Conservation (phyloP, 176 grass and related monocot genomes). For the Raddia guianensis region DNA sequence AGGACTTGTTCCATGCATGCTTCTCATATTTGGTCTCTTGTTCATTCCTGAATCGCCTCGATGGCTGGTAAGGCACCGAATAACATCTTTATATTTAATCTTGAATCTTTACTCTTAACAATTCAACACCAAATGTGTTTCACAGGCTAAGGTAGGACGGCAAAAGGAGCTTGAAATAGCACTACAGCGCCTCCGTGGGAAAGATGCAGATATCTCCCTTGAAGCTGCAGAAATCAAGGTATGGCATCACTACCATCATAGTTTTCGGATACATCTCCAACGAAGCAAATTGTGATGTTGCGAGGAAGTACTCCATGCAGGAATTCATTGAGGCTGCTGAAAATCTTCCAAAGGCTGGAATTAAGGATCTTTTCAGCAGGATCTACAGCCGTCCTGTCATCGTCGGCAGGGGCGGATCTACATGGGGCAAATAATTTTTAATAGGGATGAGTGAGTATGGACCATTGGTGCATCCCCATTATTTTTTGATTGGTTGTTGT, state of each 20-base stretch:
- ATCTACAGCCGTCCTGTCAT: conserved; percentile 48
- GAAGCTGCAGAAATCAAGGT: conserved; percentile 62
- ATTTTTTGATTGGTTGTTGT: too few species aligned
- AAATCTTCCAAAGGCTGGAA: conserved; percentile 50
- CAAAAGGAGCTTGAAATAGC: conserved; percentile 54
- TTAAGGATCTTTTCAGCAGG: conserved; percentile 56
- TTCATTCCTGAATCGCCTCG: conserved; percentile 69
- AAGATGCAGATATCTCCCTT: conserved; percentile 40
- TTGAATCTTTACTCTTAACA: background rate
- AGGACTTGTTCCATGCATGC: conserved; percentile 60
- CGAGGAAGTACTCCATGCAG: conserved; percentile 32
- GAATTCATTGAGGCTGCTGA: conserved; percentile 46
- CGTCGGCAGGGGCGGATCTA: too few species aligned
- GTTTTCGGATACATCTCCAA: background rate
- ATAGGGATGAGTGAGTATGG: too few species aligned
- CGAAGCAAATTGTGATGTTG: background rate
- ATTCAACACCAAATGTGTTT: background rate
- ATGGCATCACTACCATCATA: background rate
- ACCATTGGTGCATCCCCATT: too few species aligned
- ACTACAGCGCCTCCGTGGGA: conserved; percentile 52
- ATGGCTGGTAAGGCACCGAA: conserved; percentile 58
- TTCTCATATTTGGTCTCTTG: conserved; percentile 50
- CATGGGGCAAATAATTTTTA: too few species aligned
- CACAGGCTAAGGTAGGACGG: conserved; percentile 56
- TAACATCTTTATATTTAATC: background rate